Conservation (phyloP, 176 grass and related monocot genomes). For the Musa beccarii region DNA sequence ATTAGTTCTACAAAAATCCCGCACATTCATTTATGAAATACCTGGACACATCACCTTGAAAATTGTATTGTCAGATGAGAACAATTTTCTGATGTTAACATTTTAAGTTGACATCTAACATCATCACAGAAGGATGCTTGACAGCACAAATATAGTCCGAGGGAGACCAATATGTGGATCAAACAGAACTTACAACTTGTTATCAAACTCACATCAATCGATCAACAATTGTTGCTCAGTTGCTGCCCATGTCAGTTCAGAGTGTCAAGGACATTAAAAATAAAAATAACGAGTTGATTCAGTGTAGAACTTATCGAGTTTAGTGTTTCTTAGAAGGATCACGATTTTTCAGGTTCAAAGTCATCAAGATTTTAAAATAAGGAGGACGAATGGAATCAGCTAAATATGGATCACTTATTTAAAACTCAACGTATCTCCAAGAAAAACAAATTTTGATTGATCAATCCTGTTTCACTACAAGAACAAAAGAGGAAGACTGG, state of each 20-base stretch:
- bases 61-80: background rate
- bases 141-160: background rate
- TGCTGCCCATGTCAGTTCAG: background rate
- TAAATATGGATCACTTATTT: too few species aligned
- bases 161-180: background rate
- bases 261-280: background rate
- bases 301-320: too few species aligned
- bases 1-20: background rate
- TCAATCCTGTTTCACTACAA: too few species aligned
- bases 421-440: too few species aligned
- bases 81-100: background rate
- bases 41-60: background rate
- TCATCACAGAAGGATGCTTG: background rate
- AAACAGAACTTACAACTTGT: background rate
- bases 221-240: background rate
- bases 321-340: background rate
- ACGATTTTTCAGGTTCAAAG: background rate
- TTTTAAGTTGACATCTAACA: background rate
- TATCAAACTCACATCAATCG: background rate
- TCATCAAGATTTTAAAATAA: background rate
- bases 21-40: background rate
- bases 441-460: too few species aligned
- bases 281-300: too few species aligned
- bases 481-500: too few species aligned
- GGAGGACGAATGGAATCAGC: too few species aligned